phyloP scores from a whole-genome alignment of 1,284 basidiomycete genomes.

The Ustilago lituana region DNA sequence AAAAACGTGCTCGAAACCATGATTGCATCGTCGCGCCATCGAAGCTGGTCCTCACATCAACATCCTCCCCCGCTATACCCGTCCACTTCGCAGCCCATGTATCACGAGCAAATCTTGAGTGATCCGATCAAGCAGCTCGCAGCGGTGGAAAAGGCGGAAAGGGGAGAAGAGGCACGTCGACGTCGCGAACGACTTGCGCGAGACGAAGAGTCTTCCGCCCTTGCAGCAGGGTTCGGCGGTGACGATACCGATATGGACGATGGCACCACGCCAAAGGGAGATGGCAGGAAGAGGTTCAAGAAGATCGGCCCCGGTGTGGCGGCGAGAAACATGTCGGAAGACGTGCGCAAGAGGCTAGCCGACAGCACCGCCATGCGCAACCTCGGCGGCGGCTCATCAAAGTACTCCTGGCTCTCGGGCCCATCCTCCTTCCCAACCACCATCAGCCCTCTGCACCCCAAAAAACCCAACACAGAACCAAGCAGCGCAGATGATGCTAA shows the following conservation, averaged over 20 bases:
- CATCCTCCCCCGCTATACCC: conserved; percentile 53
- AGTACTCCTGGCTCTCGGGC: conserved; percentile 56
- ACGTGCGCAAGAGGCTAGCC: conserved; percentile 61
- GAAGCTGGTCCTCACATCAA: conserved; percentile 62
- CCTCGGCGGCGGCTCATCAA: conserved; percentile 52
- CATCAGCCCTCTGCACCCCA: conserved; percentile 30
- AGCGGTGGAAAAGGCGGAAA: conserved; percentile 63
- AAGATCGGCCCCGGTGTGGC: conserved; percentile 52
- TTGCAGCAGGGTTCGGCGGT: conserved; percentile 25
- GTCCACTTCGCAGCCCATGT: conserved; percentile 42
- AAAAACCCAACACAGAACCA: conserved; percentile 35
- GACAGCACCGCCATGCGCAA: conserved; percentile 66
- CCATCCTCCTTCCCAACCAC: conserved; percentile 22
- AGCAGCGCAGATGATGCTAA: conserved; percentile 20
- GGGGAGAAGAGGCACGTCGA: conserved; percentile 58
- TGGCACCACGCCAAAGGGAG: conserved; percentile 25
- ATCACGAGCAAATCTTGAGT: conserved; percentile 60
- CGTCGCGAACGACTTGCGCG: conserved; percentile 54
- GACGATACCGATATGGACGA: conserved; percentile 45
- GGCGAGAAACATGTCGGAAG: conserved; percentile 63
- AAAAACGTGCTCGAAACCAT: conserved; percentile 64
- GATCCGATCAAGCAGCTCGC: conserved; percentile 61
- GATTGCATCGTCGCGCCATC: conserved; percentile 62
- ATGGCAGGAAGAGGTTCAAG: conserved; percentile 49
- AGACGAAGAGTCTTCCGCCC: conserved; percentile 55